These are phyloP conservation scores for Coniochaeta ligniaria DNA, from an alignment of 2,329 filamentous ascomycete species.

Conservation along the genomic window DNA sequence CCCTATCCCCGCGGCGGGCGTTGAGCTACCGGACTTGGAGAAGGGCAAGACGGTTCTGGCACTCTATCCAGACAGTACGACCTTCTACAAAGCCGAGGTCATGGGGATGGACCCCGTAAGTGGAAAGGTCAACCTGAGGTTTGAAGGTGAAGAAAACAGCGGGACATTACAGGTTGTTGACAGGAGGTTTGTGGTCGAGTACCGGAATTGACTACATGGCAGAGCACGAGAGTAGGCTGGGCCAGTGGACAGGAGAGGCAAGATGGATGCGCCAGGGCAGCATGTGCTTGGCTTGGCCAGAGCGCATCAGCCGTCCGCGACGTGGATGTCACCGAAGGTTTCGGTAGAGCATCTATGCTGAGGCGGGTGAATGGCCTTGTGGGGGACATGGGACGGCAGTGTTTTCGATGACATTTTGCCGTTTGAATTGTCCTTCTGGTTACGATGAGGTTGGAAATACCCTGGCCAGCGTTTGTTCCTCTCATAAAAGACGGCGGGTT, in stretches of 20 bases:
- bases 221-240: background rate
- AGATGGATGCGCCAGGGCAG: background rate
- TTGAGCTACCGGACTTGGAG: conserved; percentile 53
- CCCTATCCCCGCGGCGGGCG: conserved; percentile 55
- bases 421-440: background rate
- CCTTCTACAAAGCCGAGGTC: conserved; percentile 79
- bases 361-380: too few relatives aligned
- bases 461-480: background rate
- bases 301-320: too few relatives aligned
- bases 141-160: conserved; percentile 71
- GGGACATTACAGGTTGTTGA: conserved; percentile 71
- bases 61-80: conserved; percentile 76
- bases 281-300: too few relatives aligned
- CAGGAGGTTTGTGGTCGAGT: conserved; percentile 69
- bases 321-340: too few relatives aligned
- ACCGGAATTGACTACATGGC: conserved; percentile 22
- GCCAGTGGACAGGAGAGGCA: background rate
- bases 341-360: too few relatives aligned
- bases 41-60: conserved; percentile 68
- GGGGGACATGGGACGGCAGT: too few relatives aligned
- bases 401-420: background rate
- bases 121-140: conserved; percentile 58
- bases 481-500: background rate
- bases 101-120: conserved; percentile 54
- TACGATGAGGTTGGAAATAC: background rate